Evolutionary conservation across 331 rosid species (phyloP), one percentile per base, ranked within the genome.

Genomic region (Dryas integrifolia): DNA sequence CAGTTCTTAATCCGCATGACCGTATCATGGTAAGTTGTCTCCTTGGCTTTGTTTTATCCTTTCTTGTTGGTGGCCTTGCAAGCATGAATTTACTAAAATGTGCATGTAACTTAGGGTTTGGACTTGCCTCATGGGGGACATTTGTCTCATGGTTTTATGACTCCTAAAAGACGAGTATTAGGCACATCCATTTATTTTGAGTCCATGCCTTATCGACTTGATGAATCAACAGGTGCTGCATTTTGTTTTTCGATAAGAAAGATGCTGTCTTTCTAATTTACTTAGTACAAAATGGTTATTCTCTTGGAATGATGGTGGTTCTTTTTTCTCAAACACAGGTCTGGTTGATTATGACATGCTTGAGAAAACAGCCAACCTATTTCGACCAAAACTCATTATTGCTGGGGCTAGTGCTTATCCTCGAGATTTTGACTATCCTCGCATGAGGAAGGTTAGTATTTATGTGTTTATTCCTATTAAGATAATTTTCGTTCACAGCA

Each of bases 321-420:
- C 63, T 58, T n/a, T 59, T 59, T 4, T 14, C 21, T 60, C 38
- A 69, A 68, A 80, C 4, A 3, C 76, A 94, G 98, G 97, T 69
- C 66, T 94, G n/a, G 83, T 94, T 80, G 98, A 94, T 79, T 94
- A 94, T 82, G 92, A 91, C 66, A 91, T 86, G 96, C 90, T 94
- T 73, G 96, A 94, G 87, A 90, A 84, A 83, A 89, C 91, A 38
- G 93, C 97, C 6, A 78, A 5, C 78, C 91, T 92, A 55, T 94
- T 94, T 76, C 82, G 92, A 61, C 98, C 97, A 65, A 94, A 89
- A 76, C 90, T 94, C 75, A 88, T 94, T 39, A 91, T 94, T 77
- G 96, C 95, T 38, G 98, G 97, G 74, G 97, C 97, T 18, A 94
- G 98, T 84, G 98, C 98, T 82, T 94, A 94, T 86, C 96, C 98